Conservation (phyloP, 495 filamentous ascomycete species). For the Tuber brumale region DNA sequence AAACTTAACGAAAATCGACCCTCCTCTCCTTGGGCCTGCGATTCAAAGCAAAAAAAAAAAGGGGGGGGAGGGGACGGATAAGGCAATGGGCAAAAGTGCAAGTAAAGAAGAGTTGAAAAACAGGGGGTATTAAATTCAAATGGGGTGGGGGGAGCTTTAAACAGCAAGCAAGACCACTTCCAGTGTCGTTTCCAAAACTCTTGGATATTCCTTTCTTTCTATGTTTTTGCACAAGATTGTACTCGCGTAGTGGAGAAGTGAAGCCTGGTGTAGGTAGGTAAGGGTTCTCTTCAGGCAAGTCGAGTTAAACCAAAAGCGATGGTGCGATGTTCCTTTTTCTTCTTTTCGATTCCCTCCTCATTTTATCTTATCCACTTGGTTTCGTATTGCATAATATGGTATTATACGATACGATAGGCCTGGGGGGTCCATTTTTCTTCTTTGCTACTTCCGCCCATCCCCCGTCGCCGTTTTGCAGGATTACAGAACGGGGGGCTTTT, state of each 20-base stretch:
- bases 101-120: neutral
- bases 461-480: neutral
- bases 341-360: neutral
- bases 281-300: neutral
- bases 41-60: neutral
- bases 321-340: neutral
- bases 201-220: neutral
- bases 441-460: neutral
- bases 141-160: neutral
- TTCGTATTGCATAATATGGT: slow-evolving; percentile 4
- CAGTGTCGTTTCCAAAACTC: neutral
- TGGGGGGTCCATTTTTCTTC: neutral
- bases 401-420: neutral
- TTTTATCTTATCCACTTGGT: neutral
- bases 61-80: neutral
- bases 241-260: neutral
- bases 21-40: neutral
- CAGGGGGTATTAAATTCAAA: neutral
- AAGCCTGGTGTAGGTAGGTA: neutral
- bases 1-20: neutral
- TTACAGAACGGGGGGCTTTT: neutral
- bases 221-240: neutral
- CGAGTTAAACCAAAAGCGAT: neutral
- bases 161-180: neutral
- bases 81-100: neutral